A percentile compares a stretch with the other conserved stretches of the same genome.
phyloP scores from a whole-genome alignment of 345 rosid genomes.

The Eucalyptus marginata region DNA sequence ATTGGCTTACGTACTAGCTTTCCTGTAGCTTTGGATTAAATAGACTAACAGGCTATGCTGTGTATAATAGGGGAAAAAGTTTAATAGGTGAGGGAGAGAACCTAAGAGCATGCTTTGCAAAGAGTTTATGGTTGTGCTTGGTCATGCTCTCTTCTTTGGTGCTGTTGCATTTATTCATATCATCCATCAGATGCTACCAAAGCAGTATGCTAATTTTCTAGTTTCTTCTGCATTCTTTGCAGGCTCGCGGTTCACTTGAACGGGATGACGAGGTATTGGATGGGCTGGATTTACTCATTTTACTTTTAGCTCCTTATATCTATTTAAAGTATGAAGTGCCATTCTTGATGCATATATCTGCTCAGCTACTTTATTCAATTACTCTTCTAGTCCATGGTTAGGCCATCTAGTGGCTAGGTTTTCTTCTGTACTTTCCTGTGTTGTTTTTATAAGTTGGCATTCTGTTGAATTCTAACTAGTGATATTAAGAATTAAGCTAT shows the following conservation, averaged over 20 bases:
- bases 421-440: neutral
- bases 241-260: conserved; percentile 71
- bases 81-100: neutral
- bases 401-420: neutral
- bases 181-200: neutral
- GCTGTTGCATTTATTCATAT: neutral
- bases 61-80: neutral
- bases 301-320: neutral
- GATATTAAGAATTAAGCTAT: neutral
- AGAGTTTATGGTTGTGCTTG: neutral
- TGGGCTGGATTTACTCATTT: neutral
- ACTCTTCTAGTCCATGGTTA: neutral
- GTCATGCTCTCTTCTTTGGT: neutral
- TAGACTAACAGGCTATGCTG: neutral
- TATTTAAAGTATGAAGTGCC: neutral
- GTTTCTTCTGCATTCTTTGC: conserved; percentile 16
- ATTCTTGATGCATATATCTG: neutral
- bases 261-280: conserved; percentile 84
- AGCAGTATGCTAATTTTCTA: neutral
- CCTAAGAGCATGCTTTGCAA: neutral
- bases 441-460: neutral
- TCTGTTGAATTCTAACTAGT: neutral
- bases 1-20: neutral
- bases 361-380: neutral
- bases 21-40: neutral